These are phyloP conservation scores for Saccharomyces hybrid DNA, from an alignment of 1,139 yeast genomes.

Conservation along the genomic window DNA sequence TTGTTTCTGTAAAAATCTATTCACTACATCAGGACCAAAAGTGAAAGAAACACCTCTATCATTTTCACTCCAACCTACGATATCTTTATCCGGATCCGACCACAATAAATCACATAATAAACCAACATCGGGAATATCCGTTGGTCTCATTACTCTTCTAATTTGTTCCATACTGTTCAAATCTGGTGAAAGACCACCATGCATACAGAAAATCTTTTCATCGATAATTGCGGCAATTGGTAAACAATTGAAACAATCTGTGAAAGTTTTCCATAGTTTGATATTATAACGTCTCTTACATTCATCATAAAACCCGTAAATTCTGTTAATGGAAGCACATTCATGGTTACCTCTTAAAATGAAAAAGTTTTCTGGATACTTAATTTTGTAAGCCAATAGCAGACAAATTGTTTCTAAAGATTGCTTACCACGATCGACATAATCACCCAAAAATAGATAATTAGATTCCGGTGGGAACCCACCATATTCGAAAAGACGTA, in stretches of 20 bases:
- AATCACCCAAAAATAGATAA: constrained; percentile 88
- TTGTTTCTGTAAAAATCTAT: constrained; percentile 87
- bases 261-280: constrained; percentile 94
- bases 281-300: constrained; percentile 95
- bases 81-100: constrained; percentile 97
- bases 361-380: constrained; percentile 94
- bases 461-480: constrained; percentile 98
- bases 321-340: constrained; percentile 92
- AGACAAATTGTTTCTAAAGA: constrained; percentile 90
- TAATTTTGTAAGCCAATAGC: constrained; percentile 86
- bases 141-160: constrained; percentile 96
- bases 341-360: constrained; percentile 93
- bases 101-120: constrained; percentile 88
- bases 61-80: constrained; percentile 96
- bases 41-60: constrained; percentile 98
- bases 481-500: constrained; percentile 91
- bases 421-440: constrained; percentile 96
- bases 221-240: constrained; percentile 97
- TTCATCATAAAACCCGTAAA: constrained; percentile 93
- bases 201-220: constrained; percentile 96
- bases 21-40: constrained; percentile 94
- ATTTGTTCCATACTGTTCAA: constrained; percentile 95
- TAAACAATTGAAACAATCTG: constrained; percentile 94
- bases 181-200: constrained; percentile 95
- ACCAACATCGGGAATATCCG: constrained; percentile 96